phyloP scores from a whole-genome alignment of 2,329 filamentous ascomycete genomes.

The Pseudogymnoascus destructans region DNA sequence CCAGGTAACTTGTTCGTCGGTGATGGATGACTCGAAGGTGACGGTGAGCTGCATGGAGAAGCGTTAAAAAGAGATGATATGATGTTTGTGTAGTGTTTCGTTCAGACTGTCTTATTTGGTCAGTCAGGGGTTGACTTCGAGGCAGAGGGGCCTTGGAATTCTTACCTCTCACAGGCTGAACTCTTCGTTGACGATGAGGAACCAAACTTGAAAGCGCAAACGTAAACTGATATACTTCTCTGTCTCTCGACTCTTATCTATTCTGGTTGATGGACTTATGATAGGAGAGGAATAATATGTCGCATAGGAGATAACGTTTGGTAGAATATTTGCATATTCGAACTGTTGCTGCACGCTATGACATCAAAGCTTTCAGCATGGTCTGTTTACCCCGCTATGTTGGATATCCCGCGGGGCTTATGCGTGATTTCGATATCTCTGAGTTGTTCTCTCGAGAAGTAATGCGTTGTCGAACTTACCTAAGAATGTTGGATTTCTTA shows the following conservation, averaged over 20 bases:
- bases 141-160: background rate
- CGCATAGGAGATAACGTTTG: background rate
- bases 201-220: background rate
- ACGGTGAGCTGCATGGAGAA: background rate
- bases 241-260: background rate
- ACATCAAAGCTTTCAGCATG: background rate
- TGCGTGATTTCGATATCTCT: background rate
- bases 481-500: too few relatives aligned
- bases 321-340: background rate
- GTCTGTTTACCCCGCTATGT: conserved; percentile 1
- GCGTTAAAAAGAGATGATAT: background rate
- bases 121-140: background rate
- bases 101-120: background rate
- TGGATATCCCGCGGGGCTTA: background rate
- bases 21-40: background rate
- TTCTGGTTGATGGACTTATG: background rate
- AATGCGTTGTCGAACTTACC: too few relatives aligned
- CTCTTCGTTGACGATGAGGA: conserved; percentile 2
- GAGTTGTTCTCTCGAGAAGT: background rate
- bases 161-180: background rate
- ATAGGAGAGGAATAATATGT: background rate
- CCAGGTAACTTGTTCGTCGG: background rate
- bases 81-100: background rate
- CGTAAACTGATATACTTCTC: background rate
- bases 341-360: background rate